phyloP scores from a whole-genome alignment of 805 yeast genomes.

The Isabelozyma rhagii region DNA sequence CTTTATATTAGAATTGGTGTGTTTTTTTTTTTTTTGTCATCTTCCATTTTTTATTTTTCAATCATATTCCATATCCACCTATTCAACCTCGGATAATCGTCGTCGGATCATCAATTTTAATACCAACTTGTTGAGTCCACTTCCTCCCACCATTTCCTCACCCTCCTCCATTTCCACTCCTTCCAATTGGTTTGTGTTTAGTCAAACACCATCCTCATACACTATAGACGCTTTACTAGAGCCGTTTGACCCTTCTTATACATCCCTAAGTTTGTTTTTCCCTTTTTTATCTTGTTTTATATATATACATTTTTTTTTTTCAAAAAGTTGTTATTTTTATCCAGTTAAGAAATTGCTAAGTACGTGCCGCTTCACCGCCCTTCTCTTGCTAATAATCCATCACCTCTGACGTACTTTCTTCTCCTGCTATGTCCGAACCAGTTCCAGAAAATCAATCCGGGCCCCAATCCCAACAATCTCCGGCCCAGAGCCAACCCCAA shows the following conservation, averaged over 20 bases:
- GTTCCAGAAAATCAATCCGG: background rate
- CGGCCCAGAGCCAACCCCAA: background rate
- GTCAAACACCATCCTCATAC: background rate
- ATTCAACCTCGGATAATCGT: background rate
- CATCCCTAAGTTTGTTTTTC: too few species aligned
- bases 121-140: background rate
- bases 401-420: background rate
- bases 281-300: too few species aligned
- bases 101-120: background rate
- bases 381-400: too few species aligned
- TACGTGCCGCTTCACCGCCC: too few species aligned
- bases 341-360: too few species aligned
- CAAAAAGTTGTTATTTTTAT: too few species aligned
- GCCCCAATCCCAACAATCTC: background rate
- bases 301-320: too few species aligned
- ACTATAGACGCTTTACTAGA: too few species aligned
- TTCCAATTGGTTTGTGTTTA: background rate
- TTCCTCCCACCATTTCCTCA: background rate
- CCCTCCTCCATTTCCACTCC: background rate
- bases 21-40: too few species aligned
- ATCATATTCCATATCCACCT: background rate
- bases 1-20: constrained; percentile 45
- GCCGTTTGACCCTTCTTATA: too few species aligned
- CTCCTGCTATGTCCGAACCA: background rate
- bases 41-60: background rate